Evolutionary conservation across 495 filamentous ascomycete genomes (phyloP), one percentile per base, ranked within the genome.

Genomic region (Trichoderma orchidacearum): DNA sequence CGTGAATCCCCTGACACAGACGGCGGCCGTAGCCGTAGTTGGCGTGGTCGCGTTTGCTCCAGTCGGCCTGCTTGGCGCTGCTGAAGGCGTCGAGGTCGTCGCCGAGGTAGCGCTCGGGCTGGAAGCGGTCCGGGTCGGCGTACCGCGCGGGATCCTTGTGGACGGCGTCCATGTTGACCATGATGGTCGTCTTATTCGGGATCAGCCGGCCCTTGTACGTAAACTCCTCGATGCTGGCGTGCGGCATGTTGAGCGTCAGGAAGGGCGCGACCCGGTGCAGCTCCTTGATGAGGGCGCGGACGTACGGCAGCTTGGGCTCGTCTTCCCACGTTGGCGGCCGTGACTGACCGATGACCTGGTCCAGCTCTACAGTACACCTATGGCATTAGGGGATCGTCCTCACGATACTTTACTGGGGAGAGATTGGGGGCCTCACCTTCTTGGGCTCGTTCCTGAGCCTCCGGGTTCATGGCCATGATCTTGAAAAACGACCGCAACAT

Each of bases 131-230:
- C 1, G 82, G 80, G 36, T 81, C 72, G 0, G 79, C 80, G 55
- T 84, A 86, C 58, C 84, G 80, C 28, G 77, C 73, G 51, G 81
- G 76, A 63, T 84, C 74, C 56, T 80, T 75, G 60, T 85, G 81
- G 53, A 86, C 83, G 1, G 81, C 80, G 81, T 82, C 84, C 2
- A 79, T 72, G 58, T 85, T 84, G 3, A 81, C 81, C 52, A 83
- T 70, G 5, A 85, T 71, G 65, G 79, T 81, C 29, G 78, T 72
- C 1, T 75, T 78, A 7, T 74, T 68, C 2, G 76, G 78, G 17
- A 80, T 80, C 15, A 73, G 66, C 63, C 70, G 77, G 21, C 76
- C 77, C 23, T 76, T 74, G 61, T 84, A 86, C 5, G 66, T 65
- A 58, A 85, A 80, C 50, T 82, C 79, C 50, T 78, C 71, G 0